A percentile compares a stretch with the other conserved stretches of the same genome.
Conservation (phyloP, 352 stramenopile species). For the Phytophthora quininea region DNA sequence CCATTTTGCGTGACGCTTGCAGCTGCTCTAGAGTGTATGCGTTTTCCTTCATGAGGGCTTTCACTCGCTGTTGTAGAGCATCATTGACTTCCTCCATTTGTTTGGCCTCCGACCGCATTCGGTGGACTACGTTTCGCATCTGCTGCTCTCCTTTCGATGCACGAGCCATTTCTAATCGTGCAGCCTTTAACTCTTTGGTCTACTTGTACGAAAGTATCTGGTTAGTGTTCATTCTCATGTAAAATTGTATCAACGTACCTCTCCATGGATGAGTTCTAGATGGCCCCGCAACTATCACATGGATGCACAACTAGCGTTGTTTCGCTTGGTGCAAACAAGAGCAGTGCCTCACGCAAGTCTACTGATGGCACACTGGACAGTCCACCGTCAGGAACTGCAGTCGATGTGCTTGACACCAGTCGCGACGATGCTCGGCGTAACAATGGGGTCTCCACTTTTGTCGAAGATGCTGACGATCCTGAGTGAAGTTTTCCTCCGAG, state of each 20-base stretch:
- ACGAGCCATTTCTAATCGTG: constrained; percentile 65
- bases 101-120: constrained; percentile 67
- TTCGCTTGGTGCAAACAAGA: constrained; percentile 76
- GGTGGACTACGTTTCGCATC: constrained; percentile 70
- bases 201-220: constrained; percentile 11
- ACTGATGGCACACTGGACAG: constrained; percentile 73
- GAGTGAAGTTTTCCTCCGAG: constrained; percentile 25
- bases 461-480: constrained; percentile 6
- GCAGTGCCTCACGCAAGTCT: constrained; percentile 69
- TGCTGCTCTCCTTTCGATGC: constrained; percentile 77
- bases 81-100: constrained; percentile 79
- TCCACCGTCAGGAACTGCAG: constrained; percentile 20
- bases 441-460: constrained; percentile 17
- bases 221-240: no score
- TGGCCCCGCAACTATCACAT: constrained; percentile 76
- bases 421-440: constrained; percentile 17
- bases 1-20: constrained; percentile 67
- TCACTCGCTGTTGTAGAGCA: constrained; percentile 74
- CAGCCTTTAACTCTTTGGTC: constrained; percentile 73
- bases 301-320: constrained; percentile 77
- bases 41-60: constrained; percentile 80
- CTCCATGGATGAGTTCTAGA: constrained; percentile 80
- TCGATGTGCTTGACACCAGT: constrained; percentile 9
- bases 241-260: constrained; percentile 35
- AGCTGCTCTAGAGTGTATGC: constrained; percentile 81